phyloP scores from a whole-genome alignment of 192 early-diverging fungal species.

The Linnemannia schmuckeri region DNA sequence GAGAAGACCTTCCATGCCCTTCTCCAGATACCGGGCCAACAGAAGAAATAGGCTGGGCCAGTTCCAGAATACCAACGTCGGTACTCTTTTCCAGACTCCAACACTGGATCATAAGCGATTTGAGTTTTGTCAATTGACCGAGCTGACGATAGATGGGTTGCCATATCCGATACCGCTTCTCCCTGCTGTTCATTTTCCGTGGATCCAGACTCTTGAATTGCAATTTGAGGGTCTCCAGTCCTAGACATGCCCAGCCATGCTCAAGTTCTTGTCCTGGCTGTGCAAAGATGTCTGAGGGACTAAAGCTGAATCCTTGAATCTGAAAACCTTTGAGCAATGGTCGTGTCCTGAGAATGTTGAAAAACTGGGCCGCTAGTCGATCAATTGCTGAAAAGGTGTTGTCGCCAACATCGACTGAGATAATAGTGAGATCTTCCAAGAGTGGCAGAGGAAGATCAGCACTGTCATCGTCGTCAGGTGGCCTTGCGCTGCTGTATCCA shows the following conservation, averaged over 20 bases:
- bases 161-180: neutral
- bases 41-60: neutral
- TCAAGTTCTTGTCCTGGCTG: neutral
- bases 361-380: neutral
- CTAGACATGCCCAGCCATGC: neutral
- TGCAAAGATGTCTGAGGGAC: neutral
- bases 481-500: neutral
- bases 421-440: neutral
- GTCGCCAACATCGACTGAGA: neutral
- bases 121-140: neutral
- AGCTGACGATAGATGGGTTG: neutral
- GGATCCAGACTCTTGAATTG: slow-evolving; percentile 1
- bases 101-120: neutral
- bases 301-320: neutral
- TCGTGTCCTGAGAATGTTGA: slow-evolving; percentile 6
- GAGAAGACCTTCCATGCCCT: no score
- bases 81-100: neutral
- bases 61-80: slow-evolving; percentile 1
- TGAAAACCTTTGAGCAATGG: neutral
- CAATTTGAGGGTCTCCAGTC: neutral
- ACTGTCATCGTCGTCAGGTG: neutral
- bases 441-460: neutral
- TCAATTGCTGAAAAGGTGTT: neutral
- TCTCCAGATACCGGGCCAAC: no score
- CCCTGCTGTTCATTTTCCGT: neutral